Evolutionary conservation across 1,139 yeast species (phyloP), one percentile per base, ranked within the genome.

Genomic region (Protomyces macrosporus): DNA sequence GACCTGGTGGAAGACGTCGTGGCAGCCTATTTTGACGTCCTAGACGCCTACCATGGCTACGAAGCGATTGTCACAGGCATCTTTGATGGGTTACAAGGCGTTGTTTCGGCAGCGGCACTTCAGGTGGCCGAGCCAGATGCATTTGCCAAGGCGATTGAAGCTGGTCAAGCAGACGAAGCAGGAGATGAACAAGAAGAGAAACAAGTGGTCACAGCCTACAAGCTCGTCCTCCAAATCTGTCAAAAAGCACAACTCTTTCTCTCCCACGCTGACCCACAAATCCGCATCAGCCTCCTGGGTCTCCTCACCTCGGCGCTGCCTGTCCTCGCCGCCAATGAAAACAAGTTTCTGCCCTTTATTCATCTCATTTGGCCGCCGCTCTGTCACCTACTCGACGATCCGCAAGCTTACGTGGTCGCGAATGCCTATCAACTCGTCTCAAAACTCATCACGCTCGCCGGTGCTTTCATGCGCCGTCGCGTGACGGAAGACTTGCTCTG

Each of bases 41-140:
- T 93, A 58, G 98, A 93, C 73, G 79, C 85, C 53, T 91, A 86
- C 70, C 96, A 91, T 75, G 95, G 95, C 0, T 91, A 93, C 72
- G 77, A 84, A 0, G 77, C 79, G 14, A 76, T 93, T 32, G 85
- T 89, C 56, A 85, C 86, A 66, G 90, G 90, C 0, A 85, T 90
- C 66, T 88, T 91, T 68, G 75, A 81, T 5, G 86, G 89, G 0
- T 88, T 91, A 70, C 82, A 81, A 56, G 85, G 87, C 16, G 75
- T 91, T 1, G 79, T 86, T 1, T 75, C 75, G 16, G 88, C 87
- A 70, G 78, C 87, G 10, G 74, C 75, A 32, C 72, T 73, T 6
- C 37, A 45, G 30, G 12, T 9, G 72, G 76, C 54, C n/a, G 40
- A n/a, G 16, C 48, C 48, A 30, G 52, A 53, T n/a, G 16, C 16